Evolutionary conservation across 2,329 filamentous ascomycete genomes (phyloP).

Genomic region (Rutstroemia sp.): DNA sequence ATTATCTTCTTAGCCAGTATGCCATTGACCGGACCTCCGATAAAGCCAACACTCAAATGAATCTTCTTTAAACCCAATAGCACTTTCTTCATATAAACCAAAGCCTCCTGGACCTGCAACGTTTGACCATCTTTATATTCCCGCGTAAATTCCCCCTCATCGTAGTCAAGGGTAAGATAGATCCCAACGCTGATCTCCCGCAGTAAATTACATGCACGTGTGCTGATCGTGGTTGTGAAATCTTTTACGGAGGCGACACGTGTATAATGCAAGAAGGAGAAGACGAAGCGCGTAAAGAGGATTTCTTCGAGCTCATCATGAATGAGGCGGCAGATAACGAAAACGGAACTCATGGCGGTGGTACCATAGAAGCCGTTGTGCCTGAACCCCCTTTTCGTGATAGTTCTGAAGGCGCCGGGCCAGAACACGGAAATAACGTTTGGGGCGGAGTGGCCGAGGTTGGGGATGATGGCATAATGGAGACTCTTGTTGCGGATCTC

Average conservation of each 20-base stretch:
- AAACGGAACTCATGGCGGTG: neutral
- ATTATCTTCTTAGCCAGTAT: neutral
- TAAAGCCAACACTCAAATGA: neutral
- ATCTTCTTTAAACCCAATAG: neutral
- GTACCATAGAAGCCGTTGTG: neutral
- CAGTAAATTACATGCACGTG: neutral
- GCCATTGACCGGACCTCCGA: too few relatives aligned
- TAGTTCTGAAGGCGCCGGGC: neutral
- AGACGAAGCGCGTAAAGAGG: neutral
- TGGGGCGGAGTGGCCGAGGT: too few relatives aligned
- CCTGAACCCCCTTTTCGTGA: neutral
- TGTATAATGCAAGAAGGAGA: neutral
- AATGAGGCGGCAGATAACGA: neutral
- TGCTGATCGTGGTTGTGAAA: neutral
- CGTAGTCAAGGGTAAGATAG: neutral
- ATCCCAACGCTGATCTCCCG: neutral
- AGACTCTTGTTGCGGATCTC: conserved; percentile 20
- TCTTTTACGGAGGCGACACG: neutral
- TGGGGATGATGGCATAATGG: conserved; percentile 10
- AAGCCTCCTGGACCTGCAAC: neutral
- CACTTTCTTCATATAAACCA: neutral
- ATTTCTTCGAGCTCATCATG: neutral
- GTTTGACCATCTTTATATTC: neutral
- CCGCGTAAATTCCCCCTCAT: neutral
- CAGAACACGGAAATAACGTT: neutral